phyloP scores from a whole-genome alignment of 345 rosid species.

The Boechera retrofracta region DNA sequence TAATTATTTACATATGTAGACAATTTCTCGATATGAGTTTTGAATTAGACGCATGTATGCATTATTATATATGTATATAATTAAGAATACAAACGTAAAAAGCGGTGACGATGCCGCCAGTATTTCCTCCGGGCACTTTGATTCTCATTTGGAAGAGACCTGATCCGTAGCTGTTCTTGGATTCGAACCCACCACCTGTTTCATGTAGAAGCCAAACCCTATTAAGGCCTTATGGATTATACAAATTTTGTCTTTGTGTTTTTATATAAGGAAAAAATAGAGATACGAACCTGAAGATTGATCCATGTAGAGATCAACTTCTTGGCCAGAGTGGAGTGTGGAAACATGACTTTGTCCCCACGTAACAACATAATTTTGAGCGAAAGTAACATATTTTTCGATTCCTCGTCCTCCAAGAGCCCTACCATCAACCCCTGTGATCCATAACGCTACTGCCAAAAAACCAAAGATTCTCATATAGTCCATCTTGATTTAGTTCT shows the following conservation, averaged over 20 bases:
- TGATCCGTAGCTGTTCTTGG: conserved; percentile 58
- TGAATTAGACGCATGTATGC: background rate
- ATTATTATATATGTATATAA: background rate
- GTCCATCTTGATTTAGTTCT: background rate
- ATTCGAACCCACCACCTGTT: conserved; percentile 66
- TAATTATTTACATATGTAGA: conserved; percentile 2
- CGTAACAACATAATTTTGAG: conserved; percentile 35
- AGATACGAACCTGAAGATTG: conserved; percentile 39
- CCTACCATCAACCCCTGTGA: conserved; percentile 32
- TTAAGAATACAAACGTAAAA: conserved; percentile 50
- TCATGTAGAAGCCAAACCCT: conserved; percentile 7
- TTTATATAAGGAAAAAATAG: background rate
- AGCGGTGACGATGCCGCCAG: conserved; percentile 73
- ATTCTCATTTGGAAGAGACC: conserved; percentile 62
- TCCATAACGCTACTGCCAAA: conserved; percentile 34
- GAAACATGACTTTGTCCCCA: conserved; percentile 47
- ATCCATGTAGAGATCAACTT: conserved; percentile 45
- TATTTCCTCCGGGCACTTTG: conserved; percentile 61
- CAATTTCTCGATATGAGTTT: background rate
- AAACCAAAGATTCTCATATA: conserved; percentile 21
- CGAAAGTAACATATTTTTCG: conserved; percentile 32
- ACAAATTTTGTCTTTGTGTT: conserved; percentile 2
- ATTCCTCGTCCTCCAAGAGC: background rate
- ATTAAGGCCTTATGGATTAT: background rate
- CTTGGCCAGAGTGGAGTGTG: conserved; percentile 35